Evolutionary conservation across 2,329 filamentous ascomycete genomes (phyloP).

Genomic region (Lachnellula cervina): DNA sequence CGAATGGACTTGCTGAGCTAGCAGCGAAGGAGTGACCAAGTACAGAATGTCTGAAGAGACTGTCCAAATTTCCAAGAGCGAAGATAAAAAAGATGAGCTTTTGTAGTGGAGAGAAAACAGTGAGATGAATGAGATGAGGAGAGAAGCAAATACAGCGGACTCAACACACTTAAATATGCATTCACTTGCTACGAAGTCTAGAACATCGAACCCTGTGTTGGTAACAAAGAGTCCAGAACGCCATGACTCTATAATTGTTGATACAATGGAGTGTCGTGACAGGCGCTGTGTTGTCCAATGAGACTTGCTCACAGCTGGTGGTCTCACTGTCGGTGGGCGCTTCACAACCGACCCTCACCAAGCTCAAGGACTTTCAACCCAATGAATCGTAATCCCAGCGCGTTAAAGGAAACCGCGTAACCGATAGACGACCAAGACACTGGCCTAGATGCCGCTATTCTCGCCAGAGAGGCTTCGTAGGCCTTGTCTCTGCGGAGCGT

Average conservation of each 20-base stretch:
- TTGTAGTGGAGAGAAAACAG: constrained; percentile 24
- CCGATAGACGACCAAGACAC: constrained; percentile 19
- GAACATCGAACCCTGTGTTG: constrained; percentile 14
- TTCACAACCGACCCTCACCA: constrained; percentile 19
- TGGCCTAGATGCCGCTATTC: constrained; percentile 17
- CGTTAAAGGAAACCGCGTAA: constrained; percentile 21
- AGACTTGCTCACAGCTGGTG: constrained; percentile 11
- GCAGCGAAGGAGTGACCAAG: constrained; percentile 24
- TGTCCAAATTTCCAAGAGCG: constrained; percentile 19
- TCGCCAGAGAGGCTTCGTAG: constrained; percentile 3
- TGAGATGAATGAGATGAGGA: constrained; percentile 24
- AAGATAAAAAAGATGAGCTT: constrained; percentile 14
- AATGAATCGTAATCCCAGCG: constrained; percentile 16
- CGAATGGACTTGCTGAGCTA: constrained; percentile 23
- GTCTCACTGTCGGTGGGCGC: constrained; percentile 20
- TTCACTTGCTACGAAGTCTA: constrained; percentile 9
- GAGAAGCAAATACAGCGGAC: constrained; percentile 19
- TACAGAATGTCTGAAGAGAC: constrained; percentile 26
- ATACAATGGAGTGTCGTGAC: constrained; percentile 28
- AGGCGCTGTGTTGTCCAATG: constrained; percentile 31
- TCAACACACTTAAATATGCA: constrained; percentile 28
- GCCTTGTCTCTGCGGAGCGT: constrained; percentile 10
- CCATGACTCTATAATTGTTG: constrained; percentile 31
- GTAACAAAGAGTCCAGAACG: constrained; percentile 9
- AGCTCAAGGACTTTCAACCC: constrained; percentile 14